phyloP scores from a whole-genome alignment of 2,329 filamentous ascomycete species.

The Sporothrix globosa region DNA sequence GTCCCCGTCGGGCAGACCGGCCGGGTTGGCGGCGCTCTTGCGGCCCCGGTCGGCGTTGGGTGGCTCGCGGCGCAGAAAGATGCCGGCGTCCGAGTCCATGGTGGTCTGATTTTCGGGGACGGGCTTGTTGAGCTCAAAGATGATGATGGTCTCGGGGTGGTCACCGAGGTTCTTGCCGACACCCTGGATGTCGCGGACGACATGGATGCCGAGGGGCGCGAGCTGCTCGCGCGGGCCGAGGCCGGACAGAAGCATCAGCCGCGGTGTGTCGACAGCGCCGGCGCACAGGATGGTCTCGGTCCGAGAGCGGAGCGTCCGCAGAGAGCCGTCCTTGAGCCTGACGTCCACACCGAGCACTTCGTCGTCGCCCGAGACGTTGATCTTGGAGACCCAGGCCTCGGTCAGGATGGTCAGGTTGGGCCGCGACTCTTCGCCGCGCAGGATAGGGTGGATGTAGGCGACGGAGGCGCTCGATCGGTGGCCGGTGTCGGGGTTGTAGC shows the following conservation, averaged over 20 bases:
- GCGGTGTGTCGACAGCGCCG: conserved; percentile 79
- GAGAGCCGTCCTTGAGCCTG: conserved; percentile 56
- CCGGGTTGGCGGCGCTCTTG: conserved; percentile 53
- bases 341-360: conserved; percentile 72
- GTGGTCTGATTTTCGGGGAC: conserved; percentile 79
- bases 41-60: conserved; percentile 68
- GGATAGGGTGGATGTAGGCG: conserved; percentile 89
- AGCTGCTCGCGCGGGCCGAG: conserved; percentile 60
- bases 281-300: conserved; percentile 79
- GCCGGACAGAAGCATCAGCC: conserved; percentile 63
- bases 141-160: conserved; percentile 63
- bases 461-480: conserved; percentile 83
- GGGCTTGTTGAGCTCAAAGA: conserved; percentile 78
- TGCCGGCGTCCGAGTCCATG: conserved; percentile 87
- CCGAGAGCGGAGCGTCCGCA: conserved; percentile 63
- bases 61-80: conserved; percentile 80
- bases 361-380: conserved; percentile 64
- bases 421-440: conserved; percentile 78
- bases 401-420: conserved; percentile 85
- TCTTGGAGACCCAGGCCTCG: conserved; percentile 81
- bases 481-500: conserved; percentile 88
- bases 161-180: conserved; percentile 66
- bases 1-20: conserved; percentile 65
- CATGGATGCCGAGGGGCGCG: conserved; percentile 55
- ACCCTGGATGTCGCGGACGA: conserved; percentile 61